Evolutionary conservation across 2,329 filamentous ascomycete species (phyloP), one percentile per base, ranked within the genome.

Genomic region (Aaosphaeria arxii): DNA sequence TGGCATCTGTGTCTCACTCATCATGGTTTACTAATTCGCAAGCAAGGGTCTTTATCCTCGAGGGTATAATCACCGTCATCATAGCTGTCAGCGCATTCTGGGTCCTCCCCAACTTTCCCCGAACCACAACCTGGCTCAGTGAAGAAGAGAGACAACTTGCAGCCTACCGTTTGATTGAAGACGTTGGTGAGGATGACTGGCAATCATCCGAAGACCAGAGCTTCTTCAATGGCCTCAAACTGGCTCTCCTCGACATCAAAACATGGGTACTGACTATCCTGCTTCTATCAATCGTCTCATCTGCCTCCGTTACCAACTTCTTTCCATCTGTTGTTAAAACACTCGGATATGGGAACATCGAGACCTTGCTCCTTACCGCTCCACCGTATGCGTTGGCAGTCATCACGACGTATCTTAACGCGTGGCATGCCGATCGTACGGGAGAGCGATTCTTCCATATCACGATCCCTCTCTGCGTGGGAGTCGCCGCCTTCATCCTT

Each of bases 391-490:
- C 74, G 31, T 67, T 79, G 30, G 78, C 79, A 60, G 77, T 81
- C 31, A 77, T 87, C 40, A 82, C 80, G 0, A 81, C 84, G 1
- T 83, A 84, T 54, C 48, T 76, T 40, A 88, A 88, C 55, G 83
- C 86, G 4, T 84, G 82, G 77, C 85, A 89, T 64, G 85, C 87
- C 11, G 87, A 89, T 65, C 78, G 76, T 39, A 87, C 84, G 0
- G 84, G 85, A 17, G 87, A 90, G 67, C 79, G 86, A 5, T 89
- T 84, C 67, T 82, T 80, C 63, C 87, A 90, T 66, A 78, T 89
- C 50, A 75, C 77, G 0, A 47, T 82, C 1, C 86, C 87, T 0
- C 74, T 88, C 9, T 78, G 75, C 48, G 72, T 88, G 39, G 81
- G 82, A 11, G 74, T 89, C 4, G 71, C 72, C 1, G 80, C 83